Base-by-base conservation (phyloP, 208 protist genomes). In the Leishmania mexicana region DNA sequence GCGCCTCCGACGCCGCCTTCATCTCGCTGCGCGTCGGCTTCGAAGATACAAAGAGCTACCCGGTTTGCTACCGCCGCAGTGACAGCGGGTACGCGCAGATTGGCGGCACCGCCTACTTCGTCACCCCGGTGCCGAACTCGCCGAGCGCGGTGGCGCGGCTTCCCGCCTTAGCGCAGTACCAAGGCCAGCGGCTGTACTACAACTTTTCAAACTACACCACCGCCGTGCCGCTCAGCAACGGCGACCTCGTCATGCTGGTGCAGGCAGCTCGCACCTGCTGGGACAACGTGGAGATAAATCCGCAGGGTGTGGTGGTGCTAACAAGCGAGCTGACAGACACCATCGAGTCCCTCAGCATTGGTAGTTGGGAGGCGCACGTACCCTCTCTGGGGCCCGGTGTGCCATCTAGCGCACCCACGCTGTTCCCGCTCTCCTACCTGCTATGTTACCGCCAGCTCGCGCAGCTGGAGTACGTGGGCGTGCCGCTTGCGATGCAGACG, bases 11-110 rank as follows among this genome's bases (percentile, higher is more conserved):
- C 45, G 51, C 76, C 5, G 79, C 31, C 17, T 38, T 76, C 38
- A 80, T 97, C 15, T 64, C 77, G 10, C 75, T 98, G 28, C 93
- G 93, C 40, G 85, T 98, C 3, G 95, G 91, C 57, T 93, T 98
- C 79, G 60, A 80, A 57, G 87, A 89, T 51, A 81, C 76, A 10
- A 49, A 54, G 42, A 65, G 70, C 28, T 96, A 95, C 79, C 88
- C 88, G 8, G 85, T 98, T 24, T 98, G 95, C 84, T 98, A 96
- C 85, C 83, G 84, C 73, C 87, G 96, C 70, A 67, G 60, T 35
- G 93, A 90, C 83, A 96, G 93, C 83, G 93, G 95, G 45, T 98
- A 88, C 80, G 93, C 88, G 28, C 86, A 88, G 83, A 89, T 98
- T 51, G 88, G 87, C 47, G 75, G 75, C 13, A 38, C 73, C 13